These are phyloP conservation scores for Fusarium sp. DNA, from an alignment of 2,329 filamentous ascomycete genomes.

Conservation along the genomic window DNA sequence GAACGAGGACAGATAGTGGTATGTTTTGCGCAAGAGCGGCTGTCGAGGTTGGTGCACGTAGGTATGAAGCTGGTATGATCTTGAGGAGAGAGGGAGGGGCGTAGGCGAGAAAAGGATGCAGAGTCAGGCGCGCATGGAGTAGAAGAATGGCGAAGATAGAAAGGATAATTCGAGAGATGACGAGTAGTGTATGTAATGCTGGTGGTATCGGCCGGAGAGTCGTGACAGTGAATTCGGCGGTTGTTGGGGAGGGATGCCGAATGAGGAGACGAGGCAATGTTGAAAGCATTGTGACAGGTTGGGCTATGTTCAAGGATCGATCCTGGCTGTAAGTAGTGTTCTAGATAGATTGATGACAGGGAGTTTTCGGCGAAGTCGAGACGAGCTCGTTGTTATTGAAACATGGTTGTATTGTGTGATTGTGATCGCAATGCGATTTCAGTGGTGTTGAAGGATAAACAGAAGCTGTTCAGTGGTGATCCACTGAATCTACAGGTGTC, in stretches of 20 bases:
- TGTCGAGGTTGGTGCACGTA: constrained; percentile 47
- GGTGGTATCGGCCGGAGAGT: constrained; percentile 70
- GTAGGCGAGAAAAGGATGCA: constrained; percentile 43
- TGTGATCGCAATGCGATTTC: background rate
- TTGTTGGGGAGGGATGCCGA: constrained; percentile 81
- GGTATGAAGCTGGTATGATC: constrained; percentile 26
- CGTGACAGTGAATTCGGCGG: constrained; percentile 91
- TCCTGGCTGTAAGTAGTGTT: constrained; percentile 7
- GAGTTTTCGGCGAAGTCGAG: background rate
- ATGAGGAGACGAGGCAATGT: constrained; percentile 68
- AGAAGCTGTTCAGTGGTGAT: background rate
- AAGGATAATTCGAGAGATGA: constrained; percentile 57
- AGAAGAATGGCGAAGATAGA: constrained; percentile 56
- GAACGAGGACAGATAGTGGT: constrained; percentile 53
- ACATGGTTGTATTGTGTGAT: background rate
- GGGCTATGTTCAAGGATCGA: background rate
- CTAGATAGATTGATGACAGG: background rate
- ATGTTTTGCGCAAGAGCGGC: constrained; percentile 47
- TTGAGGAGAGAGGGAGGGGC: constrained; percentile 15
- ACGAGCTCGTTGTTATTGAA: background rate
- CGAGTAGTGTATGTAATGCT: constrained; percentile 53
- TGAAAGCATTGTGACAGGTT: constrained; percentile 64
- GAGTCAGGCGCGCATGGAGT: constrained; percentile 59
- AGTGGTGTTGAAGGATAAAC: background rate
- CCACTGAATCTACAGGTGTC: background rate